These are phyloP conservation scores for Rhodotorula sp. DNA, from an alignment of 1,284 basidiomycete species.

Conservation along the genomic window DNA sequence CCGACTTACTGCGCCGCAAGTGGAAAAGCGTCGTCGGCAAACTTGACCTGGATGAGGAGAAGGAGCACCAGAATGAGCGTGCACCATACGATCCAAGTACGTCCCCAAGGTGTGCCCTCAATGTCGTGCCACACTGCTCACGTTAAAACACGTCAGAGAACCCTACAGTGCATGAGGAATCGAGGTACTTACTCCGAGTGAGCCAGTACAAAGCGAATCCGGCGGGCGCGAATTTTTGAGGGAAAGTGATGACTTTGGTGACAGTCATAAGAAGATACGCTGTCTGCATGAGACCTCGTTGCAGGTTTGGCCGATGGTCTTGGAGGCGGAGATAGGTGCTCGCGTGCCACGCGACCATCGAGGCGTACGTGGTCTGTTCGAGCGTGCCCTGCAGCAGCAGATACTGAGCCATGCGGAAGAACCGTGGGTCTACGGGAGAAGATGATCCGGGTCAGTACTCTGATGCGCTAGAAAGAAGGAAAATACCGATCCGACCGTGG, in stretches of 20 bases:
- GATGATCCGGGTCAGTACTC: no score
- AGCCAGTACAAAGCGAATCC: constrained; percentile 31
- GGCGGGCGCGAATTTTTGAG: constrained; percentile 26
- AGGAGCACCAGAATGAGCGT: constrained; percentile 13
- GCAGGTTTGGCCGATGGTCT: background rate
- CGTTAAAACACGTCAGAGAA: no score
- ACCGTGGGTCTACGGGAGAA: constrained; percentile 2
- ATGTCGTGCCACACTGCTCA: constrained; percentile 29
- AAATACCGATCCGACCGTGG: background rate
- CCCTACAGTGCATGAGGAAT: no score
- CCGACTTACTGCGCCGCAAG: constrained; percentile 10
- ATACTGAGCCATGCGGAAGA: constrained; percentile 12
- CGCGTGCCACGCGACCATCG: constrained; percentile 22
- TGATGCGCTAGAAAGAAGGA: background rate
- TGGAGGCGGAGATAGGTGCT: constrained; percentile 15
- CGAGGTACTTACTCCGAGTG: constrained; percentile 15
- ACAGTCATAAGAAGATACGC: constrained; percentile 3
- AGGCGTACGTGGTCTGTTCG: constrained; percentile 19
- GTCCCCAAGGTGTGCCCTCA: constrained; percentile 9
- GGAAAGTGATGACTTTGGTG: constrained; percentile 21
- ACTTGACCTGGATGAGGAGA: constrained; percentile 14
- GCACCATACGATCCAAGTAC: constrained; percentile 16
- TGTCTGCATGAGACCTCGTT: background rate
- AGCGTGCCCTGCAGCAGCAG: constrained; percentile 23
- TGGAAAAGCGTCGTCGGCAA: constrained; percentile 19